Base-by-base conservation (phyloP, 2,329 filamentous ascomycete genomes). In the Rhynchosporium graminicola region DNA sequence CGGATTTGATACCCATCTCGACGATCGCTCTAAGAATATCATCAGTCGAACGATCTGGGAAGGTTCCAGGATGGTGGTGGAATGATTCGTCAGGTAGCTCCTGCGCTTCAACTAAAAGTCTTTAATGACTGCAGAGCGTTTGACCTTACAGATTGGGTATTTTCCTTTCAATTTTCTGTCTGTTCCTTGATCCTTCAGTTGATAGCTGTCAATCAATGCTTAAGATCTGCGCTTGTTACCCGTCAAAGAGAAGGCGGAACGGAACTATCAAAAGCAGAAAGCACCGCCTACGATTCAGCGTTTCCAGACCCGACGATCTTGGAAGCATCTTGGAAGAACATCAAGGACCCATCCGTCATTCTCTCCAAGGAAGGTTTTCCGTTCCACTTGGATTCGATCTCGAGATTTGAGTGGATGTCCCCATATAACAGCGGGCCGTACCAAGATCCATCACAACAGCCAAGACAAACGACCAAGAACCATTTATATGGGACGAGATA, bases 361-460 rank as follows among this genome's bases (percentile, higher is more conserved):
- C 51, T 26, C 28, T 33, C 13, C 28, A 15, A 29, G 51, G 51
- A 54, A 54, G 51, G 33, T 54, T 42, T 54, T 20, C 51, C 51
- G 51, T 29, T 33, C 48, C 51, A 54, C 51, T 20, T 54, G 33
- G 51, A 42, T 28, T 31, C 13, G 33, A n/a, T 28, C 5, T 54
- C 36, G 12, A 42, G 3, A 40, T 20, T 4, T 52, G n/a, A 8
- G 50, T 52, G 50, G 48, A 52, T 52, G 50, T 33, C 13, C 20
- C 51, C 28, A 15, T 1, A 26, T 6, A 38, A 36, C 50, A 52
- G 50, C 50, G 51, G 51, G 20, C 33, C 51, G 51, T 38, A 36
- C 51, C 51, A 54, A 54, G 51, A 42, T 33, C 51, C 51, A 54
- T 54, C 29, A 54, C 38, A 28, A 54, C 36, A 28, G 51, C 51